A percentile compares a stretch with the other conserved stretches of the same genome.
Conservation (phyloP, 805 yeast species). For the Brettanomyces custersianus region DNA sequence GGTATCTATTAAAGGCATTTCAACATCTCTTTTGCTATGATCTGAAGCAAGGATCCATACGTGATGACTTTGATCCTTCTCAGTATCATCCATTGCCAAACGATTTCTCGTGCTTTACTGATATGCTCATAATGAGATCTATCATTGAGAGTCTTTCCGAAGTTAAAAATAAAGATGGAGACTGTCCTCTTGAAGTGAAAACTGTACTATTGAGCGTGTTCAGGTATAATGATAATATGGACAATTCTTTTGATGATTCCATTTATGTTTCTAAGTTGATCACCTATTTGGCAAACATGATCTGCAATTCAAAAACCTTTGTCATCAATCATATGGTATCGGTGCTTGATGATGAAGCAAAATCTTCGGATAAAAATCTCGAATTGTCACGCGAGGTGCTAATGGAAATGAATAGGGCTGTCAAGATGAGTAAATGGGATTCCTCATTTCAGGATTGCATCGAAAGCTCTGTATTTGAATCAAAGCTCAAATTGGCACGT, state of each 20-base stretch:
- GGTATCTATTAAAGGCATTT: slow-evolving; percentile 63
- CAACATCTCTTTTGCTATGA: slow-evolving; percentile 67
- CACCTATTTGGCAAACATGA: slow-evolving; percentile 35
- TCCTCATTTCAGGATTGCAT: slow-evolving; percentile 60
- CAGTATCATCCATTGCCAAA: slow-evolving; percentile 65
- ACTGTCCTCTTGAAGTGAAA: slow-evolving; percentile 46
- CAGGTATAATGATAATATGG: slow-evolving; percentile 78
- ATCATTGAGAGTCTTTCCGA: slow-evolving; percentile 54
- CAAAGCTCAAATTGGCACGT: slow-evolving; percentile 50
- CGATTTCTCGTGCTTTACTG: slow-evolving; percentile 64
- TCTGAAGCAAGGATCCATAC: slow-evolving; percentile 21
- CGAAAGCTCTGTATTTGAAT: slow-evolving; percentile 46
- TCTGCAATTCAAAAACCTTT: slow-evolving; percentile 17
- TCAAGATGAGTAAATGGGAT: slow-evolving; percentile 77
- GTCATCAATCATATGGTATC: slow-evolving; percentile 17
- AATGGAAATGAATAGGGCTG: slow-evolving; percentile 63
- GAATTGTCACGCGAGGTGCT: slow-evolving; percentile 39
- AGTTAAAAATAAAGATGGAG: slow-evolving; percentile 55
- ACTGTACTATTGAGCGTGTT: slow-evolving; percentile 60
- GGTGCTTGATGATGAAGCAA: slow-evolving; percentile 8
- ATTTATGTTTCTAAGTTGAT: slow-evolving; percentile 55
- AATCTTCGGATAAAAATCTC: slow-evolving; percentile 20
- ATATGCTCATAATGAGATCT: slow-evolving; percentile 60
- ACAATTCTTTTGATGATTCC: slow-evolving; percentile 67
- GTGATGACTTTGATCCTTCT: slow-evolving; percentile 25